phyloP scores from a whole-genome alignment of 306 rosid genomes.

The Cyamopsis tetragonoloba region DNA sequence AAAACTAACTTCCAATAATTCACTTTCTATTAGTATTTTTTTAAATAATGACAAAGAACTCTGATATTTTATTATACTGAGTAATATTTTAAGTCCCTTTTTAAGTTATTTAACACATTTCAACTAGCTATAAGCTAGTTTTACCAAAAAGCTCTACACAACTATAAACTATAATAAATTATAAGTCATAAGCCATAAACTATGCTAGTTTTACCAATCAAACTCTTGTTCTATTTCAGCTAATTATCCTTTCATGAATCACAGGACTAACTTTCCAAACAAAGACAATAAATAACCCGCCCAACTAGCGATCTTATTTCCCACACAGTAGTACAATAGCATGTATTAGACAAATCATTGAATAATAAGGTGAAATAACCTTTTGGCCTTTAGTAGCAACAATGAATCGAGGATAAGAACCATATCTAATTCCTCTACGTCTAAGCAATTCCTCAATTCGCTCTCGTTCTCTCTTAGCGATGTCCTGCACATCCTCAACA shows the following conservation, averaged over 20 bases:
- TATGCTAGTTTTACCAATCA: no score
- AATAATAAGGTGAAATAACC: constrained; percentile 39
- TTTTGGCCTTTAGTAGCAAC: constrained; percentile 75
- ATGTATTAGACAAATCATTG: neutral
- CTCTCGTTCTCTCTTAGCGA: constrained; percentile 55
- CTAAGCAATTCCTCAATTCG: constrained; percentile 50
- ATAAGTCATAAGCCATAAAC: no score
- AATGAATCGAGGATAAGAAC: constrained; percentile 64
- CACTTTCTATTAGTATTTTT: no score
- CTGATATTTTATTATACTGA: no score
- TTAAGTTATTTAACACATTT: no score
- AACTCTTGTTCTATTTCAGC: neutral
- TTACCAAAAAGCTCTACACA: no score
- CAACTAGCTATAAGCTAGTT: no score
- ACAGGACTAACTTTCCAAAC: neutral
- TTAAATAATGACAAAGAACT: no score
- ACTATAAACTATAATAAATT: no score
- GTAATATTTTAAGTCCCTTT: no score
- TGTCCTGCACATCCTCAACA: constrained; percentile 50
- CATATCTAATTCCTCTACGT: constrained; percentile 44
- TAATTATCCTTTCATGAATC: neutral
- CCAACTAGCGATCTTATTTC: neutral
- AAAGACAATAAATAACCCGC: neutral
- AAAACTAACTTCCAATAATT: no score
- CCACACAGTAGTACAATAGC: no score